Percentiles rank a stretch among this genome's conserved stretches.
phyloP scores from a whole-genome alignment of 352 stramenopile genomes.

The Phytophthora europaea region DNA sequence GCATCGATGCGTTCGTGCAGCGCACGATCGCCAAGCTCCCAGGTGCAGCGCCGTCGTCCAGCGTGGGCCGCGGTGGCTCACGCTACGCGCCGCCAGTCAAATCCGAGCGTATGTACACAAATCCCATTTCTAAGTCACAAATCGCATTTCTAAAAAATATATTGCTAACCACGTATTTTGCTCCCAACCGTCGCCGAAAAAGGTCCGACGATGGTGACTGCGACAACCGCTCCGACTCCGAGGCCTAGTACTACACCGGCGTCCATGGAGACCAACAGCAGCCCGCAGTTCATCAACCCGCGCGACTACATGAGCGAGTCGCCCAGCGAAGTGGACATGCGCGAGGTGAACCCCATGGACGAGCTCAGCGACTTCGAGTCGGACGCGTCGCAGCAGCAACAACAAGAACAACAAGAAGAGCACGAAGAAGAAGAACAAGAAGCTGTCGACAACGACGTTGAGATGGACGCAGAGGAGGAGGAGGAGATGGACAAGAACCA shows the following conservation, averaged over 20 bases:
- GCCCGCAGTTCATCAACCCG: constrained; percentile 38
- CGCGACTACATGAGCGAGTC: constrained; percentile 52
- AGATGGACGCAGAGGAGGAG: constrained; percentile 31
- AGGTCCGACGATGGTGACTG: neutral
- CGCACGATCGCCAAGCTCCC: constrained; percentile 32
- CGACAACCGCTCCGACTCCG: neutral
- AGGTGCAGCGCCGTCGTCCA: constrained; percentile 1
- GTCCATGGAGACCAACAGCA: neutral
- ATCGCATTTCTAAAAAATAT: neutral
- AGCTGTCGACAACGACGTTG: constrained; percentile 30
- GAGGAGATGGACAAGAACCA: constrained; percentile 8
- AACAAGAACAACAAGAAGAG: neutral
- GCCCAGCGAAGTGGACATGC: constrained; percentile 59
- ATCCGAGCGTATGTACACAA: constrained; percentile 19
- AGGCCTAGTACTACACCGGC: neutral
- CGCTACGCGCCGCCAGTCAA: constrained; percentile 35
- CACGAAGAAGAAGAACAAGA: neutral
- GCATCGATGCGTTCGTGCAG: constrained; percentile 36
- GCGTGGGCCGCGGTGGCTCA: constrained; percentile 14
- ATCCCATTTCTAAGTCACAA: constrained; percentile 9
- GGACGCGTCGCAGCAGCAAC: constrained; percentile 21
- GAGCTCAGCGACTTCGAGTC: constrained; percentile 71
- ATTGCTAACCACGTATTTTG: neutral
- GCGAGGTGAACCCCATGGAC: constrained; percentile 72
- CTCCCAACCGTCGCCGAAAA: neutral